These are phyloP conservation scores for Pyronema omphalodes DNA, from an alignment of 495 filamentous ascomycete genomes.

Conservation along the genomic window DNA sequence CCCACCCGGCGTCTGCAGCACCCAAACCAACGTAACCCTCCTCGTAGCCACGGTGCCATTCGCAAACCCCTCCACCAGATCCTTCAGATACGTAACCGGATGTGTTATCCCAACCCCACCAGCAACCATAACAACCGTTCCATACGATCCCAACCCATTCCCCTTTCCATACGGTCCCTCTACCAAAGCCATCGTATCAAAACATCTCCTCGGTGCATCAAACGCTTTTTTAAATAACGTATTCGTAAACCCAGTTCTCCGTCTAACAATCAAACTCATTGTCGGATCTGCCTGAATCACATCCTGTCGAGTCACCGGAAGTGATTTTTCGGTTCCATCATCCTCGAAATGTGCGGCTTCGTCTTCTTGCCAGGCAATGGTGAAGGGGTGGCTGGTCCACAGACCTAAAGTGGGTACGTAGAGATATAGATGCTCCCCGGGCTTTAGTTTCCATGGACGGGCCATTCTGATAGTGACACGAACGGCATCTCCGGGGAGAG, in stretches of 20 bases:
- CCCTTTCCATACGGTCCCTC: constrained; percentile 69
- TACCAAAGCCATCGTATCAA: constrained; percentile 44
- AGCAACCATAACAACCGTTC: constrained; percentile 70
- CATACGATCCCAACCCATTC: constrained; percentile 55
- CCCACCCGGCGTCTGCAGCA: constrained; percentile 49
- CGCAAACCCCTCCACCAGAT: constrained; percentile 50
- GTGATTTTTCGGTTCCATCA: constrained; percentile 27
- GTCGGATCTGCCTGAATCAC: constrained; percentile 39
- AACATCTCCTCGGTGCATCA: constrained; percentile 36
- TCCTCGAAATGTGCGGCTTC: constrained; percentile 27
- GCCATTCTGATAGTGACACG: constrained; percentile 59
- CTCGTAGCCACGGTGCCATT: constrained; percentile 57
- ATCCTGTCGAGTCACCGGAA: constrained; percentile 39
- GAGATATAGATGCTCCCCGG: constrained; percentile 64
- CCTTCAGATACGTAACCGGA: constrained; percentile 57
- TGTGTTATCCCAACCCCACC: constrained; percentile 82
- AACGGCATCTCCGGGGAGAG: constrained; percentile 44
- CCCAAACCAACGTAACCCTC: constrained; percentile 73
- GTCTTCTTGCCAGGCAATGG: constrained; percentile 45
- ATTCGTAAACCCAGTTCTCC: constrained; percentile 68
- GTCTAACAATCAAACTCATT: constrained; percentile 61
- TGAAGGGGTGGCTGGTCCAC: constrained; percentile 52
- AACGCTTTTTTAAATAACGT: constrained; percentile 51
- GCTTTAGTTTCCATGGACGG: constrained; percentile 52
- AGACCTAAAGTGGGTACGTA: constrained; percentile 60